phyloP scores from a whole-genome alignment of 768 basidiomycete species.

The Kwoniella sp. region DNA sequence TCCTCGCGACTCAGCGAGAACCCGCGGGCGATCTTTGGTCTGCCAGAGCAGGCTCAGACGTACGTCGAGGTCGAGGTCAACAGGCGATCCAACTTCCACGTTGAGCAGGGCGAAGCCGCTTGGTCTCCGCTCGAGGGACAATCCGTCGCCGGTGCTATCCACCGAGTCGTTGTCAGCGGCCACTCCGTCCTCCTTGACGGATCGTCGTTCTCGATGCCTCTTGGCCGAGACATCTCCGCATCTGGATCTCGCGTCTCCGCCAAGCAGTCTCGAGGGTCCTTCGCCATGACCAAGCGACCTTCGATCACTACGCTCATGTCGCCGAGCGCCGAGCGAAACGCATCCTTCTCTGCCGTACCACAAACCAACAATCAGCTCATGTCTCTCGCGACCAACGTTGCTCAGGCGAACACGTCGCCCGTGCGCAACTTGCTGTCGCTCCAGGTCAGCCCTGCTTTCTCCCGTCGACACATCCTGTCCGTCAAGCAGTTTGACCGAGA shows the following conservation, averaged over 20 bases:
- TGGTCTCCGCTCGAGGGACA: slow-evolving; percentile 81
- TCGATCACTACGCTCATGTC: slow-evolving; percentile 31
- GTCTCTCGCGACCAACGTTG: slow-evolving; percentile 44
- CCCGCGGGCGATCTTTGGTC: slow-evolving; percentile 82
- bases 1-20: slow-evolving; percentile 82
- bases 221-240: slow-evolving; percentile 52
- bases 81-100: slow-evolving; percentile 61
- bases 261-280: slow-evolving; percentile 49
- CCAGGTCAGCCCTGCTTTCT: slow-evolving; percentile 77
- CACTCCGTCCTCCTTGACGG: slow-evolving; percentile 89
- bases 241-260: slow-evolving; percentile 28
- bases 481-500: slow-evolving; percentile 88
- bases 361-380: slow-evolving; percentile 30
- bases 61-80: slow-evolving; percentile 90
- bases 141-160: slow-evolving; percentile 67
- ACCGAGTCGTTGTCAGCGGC: slow-evolving; percentile 84
- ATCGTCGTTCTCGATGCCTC: slow-evolving; percentile 55
- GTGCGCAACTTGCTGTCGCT: slow-evolving; percentile 53
- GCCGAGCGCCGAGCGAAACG: slow-evolving; percentile 11
- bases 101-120: slow-evolving; percentile 17
- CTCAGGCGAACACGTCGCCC: slow-evolving; percentile 44
- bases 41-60: slow-evolving; percentile 79
- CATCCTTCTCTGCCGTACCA: slow-evolving; percentile 13
- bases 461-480: slow-evolving; percentile 84
- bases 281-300: slow-evolving; percentile 39